Base-by-base conservation (phyloP, 192 early-diverging fungal genomes). In the Coemansia sp. region DNA sequence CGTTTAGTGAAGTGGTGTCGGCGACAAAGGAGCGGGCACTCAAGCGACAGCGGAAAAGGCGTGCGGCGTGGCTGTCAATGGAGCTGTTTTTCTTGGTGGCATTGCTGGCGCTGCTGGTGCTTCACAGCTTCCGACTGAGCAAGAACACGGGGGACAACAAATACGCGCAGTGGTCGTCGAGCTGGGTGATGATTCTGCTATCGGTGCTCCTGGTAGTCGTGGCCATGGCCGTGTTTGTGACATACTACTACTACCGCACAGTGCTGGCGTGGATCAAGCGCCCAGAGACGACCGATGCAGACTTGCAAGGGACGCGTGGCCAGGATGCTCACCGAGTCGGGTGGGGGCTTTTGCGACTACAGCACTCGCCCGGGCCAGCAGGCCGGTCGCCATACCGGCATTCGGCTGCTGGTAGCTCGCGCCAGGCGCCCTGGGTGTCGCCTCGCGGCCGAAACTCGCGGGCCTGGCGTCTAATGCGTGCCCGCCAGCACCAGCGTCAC, bases 181-280 rank as follows among this genome's bases (percentile, higher is more conserved):
- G 79, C 60, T 82, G 79, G 79, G 73, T 76, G 35, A 68, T 82
- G 73, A 75, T 82, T 14, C 38, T 82, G 53, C 66, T 82, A 4
- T 82, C 79, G 7, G 68, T 82, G 59, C 54, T 82, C 24, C 11
- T 76, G 11, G 79, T 82, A 0, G 20, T 82, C 37, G 67, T 73
- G 7, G 73, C 66, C 8, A 57, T 76, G 45, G 46, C 70, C 0
- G 29, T 82, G 59, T 62, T 82, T 60, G 60, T 76, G 19, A 82
- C 79, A 7, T 68, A 70, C 15, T 82, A 82, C 64, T 74, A 75
- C 67, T 82, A 65, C 59, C 68, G 72, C 39, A 69, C 63, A 10
- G 65, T 66, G 36, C 54, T 75, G 29, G 29, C 53, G 3, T 82
- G 79, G 79, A 68, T 82, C 24, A 38, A 19, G 31, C 65, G 65